Conservation (phyloP, 129 eudicot genomes). For the Artemisia annua region DNA sequence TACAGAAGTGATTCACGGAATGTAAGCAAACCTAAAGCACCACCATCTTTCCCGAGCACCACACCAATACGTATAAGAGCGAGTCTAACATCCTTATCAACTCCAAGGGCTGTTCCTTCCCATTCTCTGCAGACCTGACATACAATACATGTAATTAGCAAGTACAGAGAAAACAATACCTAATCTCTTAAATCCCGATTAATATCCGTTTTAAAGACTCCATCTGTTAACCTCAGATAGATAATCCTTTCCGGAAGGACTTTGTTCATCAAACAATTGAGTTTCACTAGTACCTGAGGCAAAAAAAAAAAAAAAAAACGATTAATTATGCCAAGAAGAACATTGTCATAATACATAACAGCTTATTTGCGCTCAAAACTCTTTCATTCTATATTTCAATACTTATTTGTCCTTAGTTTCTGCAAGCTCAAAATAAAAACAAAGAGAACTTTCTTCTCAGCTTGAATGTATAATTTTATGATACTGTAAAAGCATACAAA, state of each 20-base stretch:
- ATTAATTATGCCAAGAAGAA: background rate
- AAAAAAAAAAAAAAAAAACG: background rate
- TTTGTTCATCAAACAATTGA: constrained; percentile 75
- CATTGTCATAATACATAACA: background rate
- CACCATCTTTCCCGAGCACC: constrained; percentile 97
- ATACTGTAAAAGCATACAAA: background rate
- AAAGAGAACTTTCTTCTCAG: background rate
- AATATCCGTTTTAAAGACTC: background rate
- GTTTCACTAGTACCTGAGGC: constrained; percentile 86
- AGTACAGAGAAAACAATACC: background rate
- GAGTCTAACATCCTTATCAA: constrained; percentile 76
- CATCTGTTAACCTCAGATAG: constrained; percentile 67
- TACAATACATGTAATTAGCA: background rate
- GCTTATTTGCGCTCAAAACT: background rate
- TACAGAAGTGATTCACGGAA: background rate
- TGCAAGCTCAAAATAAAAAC: background rate
- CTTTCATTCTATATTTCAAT: background rate
- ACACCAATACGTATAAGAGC: constrained; percentile 87
- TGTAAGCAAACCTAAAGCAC: constrained; percentile 73
- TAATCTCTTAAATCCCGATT: background rate
- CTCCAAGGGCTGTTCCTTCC: constrained; percentile 83
- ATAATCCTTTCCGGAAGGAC: constrained; percentile 96
- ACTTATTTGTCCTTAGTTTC: no score
- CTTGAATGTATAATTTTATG: background rate
- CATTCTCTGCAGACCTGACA: constrained; percentile 96